These are phyloP conservation scores for Fonsecaea pedrosoi DNA, from an alignment of 2,329 filamentous ascomycete genomes.

Conservation along the genomic window DNA sequence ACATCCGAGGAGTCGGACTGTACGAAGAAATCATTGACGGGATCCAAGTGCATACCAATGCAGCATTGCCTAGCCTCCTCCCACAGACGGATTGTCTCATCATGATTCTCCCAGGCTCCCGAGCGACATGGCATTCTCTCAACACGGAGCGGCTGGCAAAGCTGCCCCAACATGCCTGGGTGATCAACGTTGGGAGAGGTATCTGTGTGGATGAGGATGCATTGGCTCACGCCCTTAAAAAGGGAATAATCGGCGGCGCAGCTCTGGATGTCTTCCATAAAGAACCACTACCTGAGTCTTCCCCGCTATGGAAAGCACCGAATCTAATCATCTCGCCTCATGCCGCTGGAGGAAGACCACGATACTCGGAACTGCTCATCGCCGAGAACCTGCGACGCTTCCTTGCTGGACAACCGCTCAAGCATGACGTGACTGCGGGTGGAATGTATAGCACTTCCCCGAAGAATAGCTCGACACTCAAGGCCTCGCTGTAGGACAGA, in stretches of 20 bases:
- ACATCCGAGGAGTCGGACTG: conserved; percentile 66
- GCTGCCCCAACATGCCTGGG: conserved; percentile 58
- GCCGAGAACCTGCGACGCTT: conserved; percentile 67
- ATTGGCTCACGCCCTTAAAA: conserved; percentile 35
- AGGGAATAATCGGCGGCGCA: conserved; percentile 67
- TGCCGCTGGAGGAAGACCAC: conserved; percentile 55
- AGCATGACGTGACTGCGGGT: conserved; percentile 51
- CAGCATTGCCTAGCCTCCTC: conserved; percentile 60
- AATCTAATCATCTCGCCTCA: conserved; percentile 34
- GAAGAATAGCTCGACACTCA: conserved; percentile 11
- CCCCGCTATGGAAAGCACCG: conserved; percentile 53
- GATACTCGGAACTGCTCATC: conserved; percentile 65
- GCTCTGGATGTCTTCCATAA: conserved; percentile 74
- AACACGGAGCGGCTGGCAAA: conserved; percentile 59
- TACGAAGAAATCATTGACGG: conserved; percentile 63
- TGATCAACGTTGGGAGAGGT: conserved; percentile 34
- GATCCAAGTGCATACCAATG: conserved; percentile 63
- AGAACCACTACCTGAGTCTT: conserved; percentile 70
- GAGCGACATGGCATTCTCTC: conserved; percentile 53
- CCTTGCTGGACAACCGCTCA: conserved; percentile 64
- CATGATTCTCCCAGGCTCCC: conserved; percentile 68
- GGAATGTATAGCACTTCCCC: conserved; percentile 15
- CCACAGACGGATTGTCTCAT: conserved; percentile 67
- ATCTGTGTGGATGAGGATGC: conserved; percentile 32
- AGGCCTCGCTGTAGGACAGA: conserved; percentile 16